A percentile compares a stretch with the other conserved stretches of the same genome.
Conservation (phyloP, 768 basidiomycete genomes). For the Lentinus brumalis region DNA sequence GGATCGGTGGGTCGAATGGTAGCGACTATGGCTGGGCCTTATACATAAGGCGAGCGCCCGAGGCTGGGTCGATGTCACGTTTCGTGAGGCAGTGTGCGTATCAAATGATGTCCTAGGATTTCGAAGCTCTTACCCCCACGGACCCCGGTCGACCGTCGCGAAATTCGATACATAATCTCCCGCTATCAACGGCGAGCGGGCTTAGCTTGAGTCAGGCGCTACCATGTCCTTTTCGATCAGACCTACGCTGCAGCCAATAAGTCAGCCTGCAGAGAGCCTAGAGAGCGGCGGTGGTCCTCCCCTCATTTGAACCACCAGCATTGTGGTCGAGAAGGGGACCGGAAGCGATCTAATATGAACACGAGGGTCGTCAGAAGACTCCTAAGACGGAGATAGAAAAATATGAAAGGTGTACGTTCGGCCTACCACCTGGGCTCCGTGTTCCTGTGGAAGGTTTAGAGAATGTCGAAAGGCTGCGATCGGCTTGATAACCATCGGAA, state of each 20-base stretch:
- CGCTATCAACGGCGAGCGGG: neutral
- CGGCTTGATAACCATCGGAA: no score
- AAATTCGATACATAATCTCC: neutral
- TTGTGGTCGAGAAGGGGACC: neutral
- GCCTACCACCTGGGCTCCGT: no score
- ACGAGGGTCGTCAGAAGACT: neutral
- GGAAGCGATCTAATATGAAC: neutral
- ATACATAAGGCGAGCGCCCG: neutral
- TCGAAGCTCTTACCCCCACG: neutral
- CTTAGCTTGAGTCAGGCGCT: neutral
- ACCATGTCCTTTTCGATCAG: neutral
- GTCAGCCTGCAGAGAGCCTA: neutral
- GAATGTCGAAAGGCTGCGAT: no score
- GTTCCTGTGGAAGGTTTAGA: no score
- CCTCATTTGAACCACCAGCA: neutral
- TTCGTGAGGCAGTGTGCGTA: neutral
- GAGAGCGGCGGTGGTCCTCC: neutral
- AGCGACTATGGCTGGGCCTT: neutral
- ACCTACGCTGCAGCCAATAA: neutral
- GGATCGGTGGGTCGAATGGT: neutral
- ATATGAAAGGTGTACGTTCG: no score
- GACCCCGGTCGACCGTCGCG: neutral
- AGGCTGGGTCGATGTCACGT: neutral
- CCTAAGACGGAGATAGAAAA: no score
- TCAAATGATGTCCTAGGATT: constrained; percentile 2